These are phyloP conservation scores for Ceratocystiopsis minuta DNA, from an alignment of 2,329 filamentous ascomycete species.

Conservation along the genomic window DNA sequence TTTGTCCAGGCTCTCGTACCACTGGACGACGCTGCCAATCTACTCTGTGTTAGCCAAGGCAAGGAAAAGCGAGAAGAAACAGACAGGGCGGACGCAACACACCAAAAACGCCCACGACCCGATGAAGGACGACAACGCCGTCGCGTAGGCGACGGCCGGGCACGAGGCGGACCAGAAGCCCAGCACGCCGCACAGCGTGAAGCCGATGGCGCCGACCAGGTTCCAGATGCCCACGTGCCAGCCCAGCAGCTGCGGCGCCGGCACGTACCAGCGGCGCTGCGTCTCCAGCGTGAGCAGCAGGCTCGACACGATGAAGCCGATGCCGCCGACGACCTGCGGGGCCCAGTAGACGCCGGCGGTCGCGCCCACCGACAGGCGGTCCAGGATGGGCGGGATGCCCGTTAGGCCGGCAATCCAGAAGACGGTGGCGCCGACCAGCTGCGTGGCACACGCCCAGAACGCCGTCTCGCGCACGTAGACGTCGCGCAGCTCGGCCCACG, in stretches of 20 bases:
- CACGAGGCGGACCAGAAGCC: conserved; percentile 26
- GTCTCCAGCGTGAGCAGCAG: conserved; percentile 49
- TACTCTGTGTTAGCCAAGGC: conserved; percentile 4
- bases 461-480: conserved; percentile 45
- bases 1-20: conserved; percentile 18
- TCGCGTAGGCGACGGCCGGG: conserved; percentile 25
- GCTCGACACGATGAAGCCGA: conserved; percentile 40
- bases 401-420: conserved; percentile 49
- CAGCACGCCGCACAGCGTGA: conserved; percentile 41
- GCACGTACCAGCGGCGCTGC: conserved; percentile 43
- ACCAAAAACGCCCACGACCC: conserved; percentile 31
- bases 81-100: conserved; percentile 4
- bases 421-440: conserved; percentile 40
- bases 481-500: conserved; percentile 32
- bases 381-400: conserved; percentile 35
- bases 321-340: conserved; percentile 43
- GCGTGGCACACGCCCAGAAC: conserved; percentile 39
- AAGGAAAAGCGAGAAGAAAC: not conserved
- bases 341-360: conserved; percentile 42
- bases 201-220: conserved; percentile 42
- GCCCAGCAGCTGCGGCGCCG: conserved; percentile 36
- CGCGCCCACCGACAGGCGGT: conserved; percentile 25
- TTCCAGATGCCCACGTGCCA: conserved; percentile 55
- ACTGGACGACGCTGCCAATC: conserved; percentile 16
- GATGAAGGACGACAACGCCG: conserved; percentile 29